Base-by-base conservation (phyloP, 2,329 filamentous ascomycete species). In the Pseudocercospora pini-densiflorae region DNA sequence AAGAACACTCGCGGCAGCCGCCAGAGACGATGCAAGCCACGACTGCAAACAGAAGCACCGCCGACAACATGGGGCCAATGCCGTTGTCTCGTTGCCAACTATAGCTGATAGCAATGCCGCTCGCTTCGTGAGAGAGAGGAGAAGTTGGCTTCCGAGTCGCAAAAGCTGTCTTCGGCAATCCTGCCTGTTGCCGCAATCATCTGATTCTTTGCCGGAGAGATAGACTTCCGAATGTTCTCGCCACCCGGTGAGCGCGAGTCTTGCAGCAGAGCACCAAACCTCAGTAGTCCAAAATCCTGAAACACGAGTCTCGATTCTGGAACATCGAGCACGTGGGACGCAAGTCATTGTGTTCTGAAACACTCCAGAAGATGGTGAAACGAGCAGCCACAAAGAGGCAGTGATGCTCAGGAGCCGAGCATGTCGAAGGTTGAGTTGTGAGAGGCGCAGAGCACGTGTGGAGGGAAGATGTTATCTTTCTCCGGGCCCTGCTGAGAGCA, bases 21-120 rank as follows among this genome's bases (percentile, higher is more conserved):
- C 49, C 49, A 53, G 49, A 27, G 8, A 53, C 49, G 47, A 31
- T 29, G n/a, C 53, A 59, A 45, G 49, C 33, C 49, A 14, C 21
- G 23, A 51, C 63, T 54, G 51, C 33, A 59, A 51, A 23, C 49
- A 62, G 63, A 49, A 61, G 55, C 24, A 61, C 24, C 47, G 59
- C 63, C 59, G 59, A 53, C 63, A 36, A 40, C 23, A 12, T 23
- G 23, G 23, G 23, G 49, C 49, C 49, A 23, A 29, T 16, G 14
- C 23, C 49, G 29, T 27, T 10, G 23, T 53, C 23, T 7, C 23
- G 7, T 14, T 53, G 49, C 49, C 49, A 53, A 23, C 5, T 53
- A 27, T 53, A 53, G 49, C 49, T 6, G 19, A 14, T 14, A 29
- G 19, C 12, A 19, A 33, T 53, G 49, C 21, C 9, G 49, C 49